Conservation (phyloP, 1,284 basidiomycete species). For the Melampsora abietis-canadensis region DNA sequence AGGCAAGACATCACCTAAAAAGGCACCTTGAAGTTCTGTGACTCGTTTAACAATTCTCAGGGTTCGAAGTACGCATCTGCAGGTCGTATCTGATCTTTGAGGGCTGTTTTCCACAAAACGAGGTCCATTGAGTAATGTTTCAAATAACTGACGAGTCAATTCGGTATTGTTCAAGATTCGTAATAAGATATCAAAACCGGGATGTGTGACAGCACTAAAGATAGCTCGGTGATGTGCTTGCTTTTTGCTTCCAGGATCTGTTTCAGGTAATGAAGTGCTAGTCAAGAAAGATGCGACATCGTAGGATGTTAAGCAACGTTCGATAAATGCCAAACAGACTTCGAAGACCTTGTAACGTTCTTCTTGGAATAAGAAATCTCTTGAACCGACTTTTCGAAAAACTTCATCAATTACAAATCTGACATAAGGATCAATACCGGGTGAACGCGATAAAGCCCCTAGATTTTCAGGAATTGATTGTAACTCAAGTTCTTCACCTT, state of each 20-base stretch:
- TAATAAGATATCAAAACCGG: conserved; percentile 81
- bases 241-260: conserved; percentile 1
- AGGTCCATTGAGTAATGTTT: conserved; percentile 72
- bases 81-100: conserved; percentile 50
- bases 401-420: conserved; percentile 85
- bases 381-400: conserved; percentile 59
- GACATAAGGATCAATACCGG: conserved; percentile 76
- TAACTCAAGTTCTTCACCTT: conserved; percentile 53
- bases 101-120: conserved; percentile 67
- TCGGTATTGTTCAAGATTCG: conserved; percentile 70
- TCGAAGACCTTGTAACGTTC: conserved; percentile 87
- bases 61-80: conserved; percentile 67
- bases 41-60: conserved; percentile 78
- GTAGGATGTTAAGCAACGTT: conserved; percentile 37
- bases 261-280: conserved; percentile 17
- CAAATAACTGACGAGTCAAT: conserved; percentile 69
- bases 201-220: conserved; percentile 58
- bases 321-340: conserved; percentile 57
- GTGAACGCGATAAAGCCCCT: conserved; percentile 69
- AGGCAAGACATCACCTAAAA: conserved; percentile 82
- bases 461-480: conserved; percentile 54
- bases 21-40: conserved; percentile 80
- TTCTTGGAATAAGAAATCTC: conserved; percentile 70
- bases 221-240: conserved; percentile 23
- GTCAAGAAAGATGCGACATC: conserved; percentile 30